These are phyloP conservation scores for Solanum ossicruentum DNA, from an alignment of 257 asterid genomes.

Conservation along the genomic window DNA sequence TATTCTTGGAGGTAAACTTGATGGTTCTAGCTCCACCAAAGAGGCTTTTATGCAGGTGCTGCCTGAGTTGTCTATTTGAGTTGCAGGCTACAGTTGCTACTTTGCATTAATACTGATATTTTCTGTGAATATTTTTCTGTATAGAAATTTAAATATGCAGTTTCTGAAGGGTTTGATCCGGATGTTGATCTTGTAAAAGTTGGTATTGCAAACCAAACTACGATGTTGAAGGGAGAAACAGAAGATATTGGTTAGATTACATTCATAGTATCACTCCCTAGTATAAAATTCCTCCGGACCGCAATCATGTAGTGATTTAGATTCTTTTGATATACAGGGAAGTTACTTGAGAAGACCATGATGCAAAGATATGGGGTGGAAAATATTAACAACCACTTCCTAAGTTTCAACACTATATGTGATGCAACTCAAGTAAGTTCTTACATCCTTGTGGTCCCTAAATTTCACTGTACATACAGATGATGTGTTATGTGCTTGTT, in stretches of 20 bases:
- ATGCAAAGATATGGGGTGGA: constrained; percentile 87
- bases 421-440: constrained; percentile 89
- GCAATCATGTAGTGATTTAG: not conserved
- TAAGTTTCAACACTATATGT: constrained; percentile 95
- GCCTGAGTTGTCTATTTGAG: not conserved
- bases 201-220: constrained; percentile 99
- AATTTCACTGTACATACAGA: not conserved
- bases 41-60: constrained; percentile 87
- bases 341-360: constrained; percentile 58
- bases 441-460: not conserved
- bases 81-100: not conserved
- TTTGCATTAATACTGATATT: constrained; percentile 6
- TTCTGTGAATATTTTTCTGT: constrained; percentile 8
- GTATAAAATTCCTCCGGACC: not conserved
- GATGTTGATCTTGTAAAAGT: constrained; percentile 56
- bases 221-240: constrained; percentile 97
- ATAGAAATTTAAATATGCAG: constrained; percentile 83
- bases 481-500: not conserved
- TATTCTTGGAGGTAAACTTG: constrained; percentile 35
- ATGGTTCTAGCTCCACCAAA: constrained; percentile 95
- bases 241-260: constrained; percentile 34
- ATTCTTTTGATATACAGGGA: constrained; percentile 21
- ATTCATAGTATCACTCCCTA: constrained; percentile 33
- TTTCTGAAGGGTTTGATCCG: constrained; percentile 54
- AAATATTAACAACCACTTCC: constrained; percentile 72